Percentiles rank a stretch among this genome's conserved stretches.
Conservation (phyloP, 768 basidiomycete genomes). For the Pleurotus tuber-regium region DNA sequence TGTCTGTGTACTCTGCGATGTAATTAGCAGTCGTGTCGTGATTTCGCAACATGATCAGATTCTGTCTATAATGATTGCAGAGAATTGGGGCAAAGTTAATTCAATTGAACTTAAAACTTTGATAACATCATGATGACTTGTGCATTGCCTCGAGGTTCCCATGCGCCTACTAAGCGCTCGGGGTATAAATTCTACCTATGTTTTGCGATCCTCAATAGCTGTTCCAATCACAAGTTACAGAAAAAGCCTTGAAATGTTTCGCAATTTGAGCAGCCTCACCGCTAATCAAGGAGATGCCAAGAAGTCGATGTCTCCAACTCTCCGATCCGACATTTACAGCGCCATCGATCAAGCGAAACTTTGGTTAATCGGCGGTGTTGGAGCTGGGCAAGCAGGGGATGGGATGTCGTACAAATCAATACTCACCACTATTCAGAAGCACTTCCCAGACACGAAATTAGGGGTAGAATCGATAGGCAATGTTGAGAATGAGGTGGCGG, state of each 20-base stretch:
- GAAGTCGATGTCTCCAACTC: constrained; percentile 44
- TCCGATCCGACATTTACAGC: constrained; percentile 50
- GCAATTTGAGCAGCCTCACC: constrained; percentile 36
- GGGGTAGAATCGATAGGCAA: constrained; percentile 46
- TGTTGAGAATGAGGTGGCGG: constrained; percentile 44
- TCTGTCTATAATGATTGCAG: background rate
- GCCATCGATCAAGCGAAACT: constrained; percentile 44
- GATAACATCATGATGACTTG: no score
- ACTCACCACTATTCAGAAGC: constrained; percentile 43
- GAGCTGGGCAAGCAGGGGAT: constrained; percentile 48
- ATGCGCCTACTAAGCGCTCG: constrained; percentile 25
- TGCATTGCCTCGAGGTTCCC: constrained; percentile 41
- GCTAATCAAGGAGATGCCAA: constrained; percentile 31
- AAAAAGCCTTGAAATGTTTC: constrained; percentile 43
- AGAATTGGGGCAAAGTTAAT: background rate
- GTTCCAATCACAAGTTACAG: background rate
- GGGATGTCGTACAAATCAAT: constrained; percentile 48
- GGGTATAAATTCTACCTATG: constrained; percentile 1
- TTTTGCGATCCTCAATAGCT: background rate
- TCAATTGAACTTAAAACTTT: background rate
- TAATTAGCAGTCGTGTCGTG: no score
- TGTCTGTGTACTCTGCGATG: background rate
- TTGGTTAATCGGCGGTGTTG: constrained; percentile 40
- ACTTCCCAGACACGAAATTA: constrained; percentile 44
- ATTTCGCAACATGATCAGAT: no score